Evolutionary conservation across 495 filamentous ascomycete genomes (phyloP).

Genomic region (Peziza echinospora): DNA sequence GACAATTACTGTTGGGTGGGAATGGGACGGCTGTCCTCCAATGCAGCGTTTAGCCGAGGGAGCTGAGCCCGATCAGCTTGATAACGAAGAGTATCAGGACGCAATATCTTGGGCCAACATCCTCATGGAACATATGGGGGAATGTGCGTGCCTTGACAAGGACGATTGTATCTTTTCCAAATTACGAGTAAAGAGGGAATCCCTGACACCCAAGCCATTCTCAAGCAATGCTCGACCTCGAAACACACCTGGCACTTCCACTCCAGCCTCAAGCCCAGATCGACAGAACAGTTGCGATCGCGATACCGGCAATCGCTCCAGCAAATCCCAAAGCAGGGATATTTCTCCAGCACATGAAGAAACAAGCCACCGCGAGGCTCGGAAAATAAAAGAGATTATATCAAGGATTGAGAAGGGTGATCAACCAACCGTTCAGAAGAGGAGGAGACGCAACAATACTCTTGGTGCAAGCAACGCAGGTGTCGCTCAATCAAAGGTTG

Average conservation of each 20-base stretch:
- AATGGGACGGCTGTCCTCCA: slow-evolving; percentile 24
- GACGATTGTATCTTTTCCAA: slow-evolving; percentile 10
- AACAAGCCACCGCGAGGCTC: background rate
- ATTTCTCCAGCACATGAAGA: background rate
- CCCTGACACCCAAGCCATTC: background rate
- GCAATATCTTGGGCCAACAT: slow-evolving; percentile 16
- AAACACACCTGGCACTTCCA: background rate
- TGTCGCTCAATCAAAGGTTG: background rate
- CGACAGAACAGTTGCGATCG: background rate
- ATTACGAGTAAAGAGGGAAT: slow-evolving; percentile 1
- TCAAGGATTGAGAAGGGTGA: background rate
- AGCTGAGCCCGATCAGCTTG: slow-evolving; percentile 15
- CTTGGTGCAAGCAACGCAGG: background rate
- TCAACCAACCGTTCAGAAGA: background rate
- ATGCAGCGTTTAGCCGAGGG: slow-evolving; percentile 25
- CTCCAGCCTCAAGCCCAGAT: background rate
- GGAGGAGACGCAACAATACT: background rate
- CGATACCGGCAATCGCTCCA: background rate
- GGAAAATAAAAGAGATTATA: background rate
- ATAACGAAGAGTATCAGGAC: slow-evolving; percentile 27
- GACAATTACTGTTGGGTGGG: slow-evolving; percentile 48
- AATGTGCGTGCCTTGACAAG: slow-evolving; percentile 13
- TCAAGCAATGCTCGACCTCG: background rate
- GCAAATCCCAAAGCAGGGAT: background rate
- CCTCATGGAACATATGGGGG: slow-evolving; percentile 13